Percentiles rank a stretch among this genome's conserved stretches.
Conservation (phyloP, 495 filamentous ascomycete genomes). For the Choiromyces venosus region DNA sequence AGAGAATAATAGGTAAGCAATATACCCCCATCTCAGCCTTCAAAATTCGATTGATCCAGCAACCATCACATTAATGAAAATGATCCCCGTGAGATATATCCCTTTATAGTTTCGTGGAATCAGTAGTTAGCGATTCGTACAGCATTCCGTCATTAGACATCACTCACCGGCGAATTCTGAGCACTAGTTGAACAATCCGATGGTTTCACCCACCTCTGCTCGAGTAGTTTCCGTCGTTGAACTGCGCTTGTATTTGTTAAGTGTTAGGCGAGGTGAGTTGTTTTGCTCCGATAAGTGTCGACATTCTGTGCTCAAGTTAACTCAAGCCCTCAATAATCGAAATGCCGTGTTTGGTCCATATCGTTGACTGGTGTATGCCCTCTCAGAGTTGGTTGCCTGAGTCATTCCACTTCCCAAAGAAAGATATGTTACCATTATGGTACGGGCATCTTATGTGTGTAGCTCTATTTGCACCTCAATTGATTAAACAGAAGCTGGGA, state of each 20-base stretch:
- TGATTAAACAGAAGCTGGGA: background rate
- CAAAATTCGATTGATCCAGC: background rate
- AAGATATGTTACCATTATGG: background rate
- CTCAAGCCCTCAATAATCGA: background rate
- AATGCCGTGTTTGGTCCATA: background rate
- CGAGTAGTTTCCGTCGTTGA: background rate
- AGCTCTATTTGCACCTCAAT: background rate
- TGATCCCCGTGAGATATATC: background rate
- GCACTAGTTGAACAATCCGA: background rate
- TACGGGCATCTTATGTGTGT: background rate
- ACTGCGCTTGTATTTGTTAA: background rate
- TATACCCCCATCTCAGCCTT: background rate
- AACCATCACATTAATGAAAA: background rate
- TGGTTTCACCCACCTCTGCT: background rate
- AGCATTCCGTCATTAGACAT: background rate
- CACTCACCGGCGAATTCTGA: background rate
- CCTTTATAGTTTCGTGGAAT: background rate
- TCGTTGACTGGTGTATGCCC: background rate
- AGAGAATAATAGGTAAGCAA: background rate
- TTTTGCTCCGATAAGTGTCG: background rate
- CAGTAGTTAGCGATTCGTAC: background rate
- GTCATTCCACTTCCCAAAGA: background rate
- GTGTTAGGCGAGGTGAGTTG: background rate
- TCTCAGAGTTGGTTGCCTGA: background rate
- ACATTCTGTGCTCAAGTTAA: background rate